Percentiles rank a stretch among this genome's conserved stretches.
Conservation (phyloP, 306 rosid genomes). For the Delonix regia region DNA sequence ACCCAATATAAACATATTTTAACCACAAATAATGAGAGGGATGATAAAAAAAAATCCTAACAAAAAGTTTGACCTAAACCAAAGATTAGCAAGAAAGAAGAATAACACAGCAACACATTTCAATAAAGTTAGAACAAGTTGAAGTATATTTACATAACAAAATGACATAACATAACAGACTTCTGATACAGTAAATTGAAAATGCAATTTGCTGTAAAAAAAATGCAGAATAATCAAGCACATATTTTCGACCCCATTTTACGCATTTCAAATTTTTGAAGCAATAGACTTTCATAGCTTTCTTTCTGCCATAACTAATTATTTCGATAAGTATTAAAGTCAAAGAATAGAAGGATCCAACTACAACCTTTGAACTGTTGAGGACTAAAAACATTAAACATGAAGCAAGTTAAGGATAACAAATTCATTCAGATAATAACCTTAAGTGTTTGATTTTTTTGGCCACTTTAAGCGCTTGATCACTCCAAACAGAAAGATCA, state of each 20-base stretch:
- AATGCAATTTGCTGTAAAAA: no score
- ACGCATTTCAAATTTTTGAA: neutral
- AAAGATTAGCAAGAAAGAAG: neutral
- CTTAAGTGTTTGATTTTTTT: no score
- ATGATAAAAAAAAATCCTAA: neutral
- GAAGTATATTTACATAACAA: neutral
- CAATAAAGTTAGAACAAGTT: neutral
- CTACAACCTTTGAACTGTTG: neutral
- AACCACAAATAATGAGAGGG: constrained; percentile 3
- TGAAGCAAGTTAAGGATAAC: neutral
- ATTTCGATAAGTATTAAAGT: neutral
- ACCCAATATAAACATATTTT: neutral
- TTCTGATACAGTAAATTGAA: no score
- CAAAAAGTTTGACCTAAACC: neutral
- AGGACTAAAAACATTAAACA: neutral
- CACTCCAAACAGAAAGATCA: neutral
- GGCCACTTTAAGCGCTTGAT: neutral
- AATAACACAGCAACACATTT: neutral
- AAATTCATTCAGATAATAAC: neutral
- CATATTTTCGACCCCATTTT: neutral
- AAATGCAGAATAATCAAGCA: neutral
- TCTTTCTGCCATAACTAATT: neutral
- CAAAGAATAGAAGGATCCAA: neutral
- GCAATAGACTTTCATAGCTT: neutral
- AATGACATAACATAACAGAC: neutral